Percentiles rank a stretch among this genome's conserved stretches.
phyloP scores from a whole-genome alignment of 176 grass and related monocot genomes.

The Saccharum officinarum region DNA sequence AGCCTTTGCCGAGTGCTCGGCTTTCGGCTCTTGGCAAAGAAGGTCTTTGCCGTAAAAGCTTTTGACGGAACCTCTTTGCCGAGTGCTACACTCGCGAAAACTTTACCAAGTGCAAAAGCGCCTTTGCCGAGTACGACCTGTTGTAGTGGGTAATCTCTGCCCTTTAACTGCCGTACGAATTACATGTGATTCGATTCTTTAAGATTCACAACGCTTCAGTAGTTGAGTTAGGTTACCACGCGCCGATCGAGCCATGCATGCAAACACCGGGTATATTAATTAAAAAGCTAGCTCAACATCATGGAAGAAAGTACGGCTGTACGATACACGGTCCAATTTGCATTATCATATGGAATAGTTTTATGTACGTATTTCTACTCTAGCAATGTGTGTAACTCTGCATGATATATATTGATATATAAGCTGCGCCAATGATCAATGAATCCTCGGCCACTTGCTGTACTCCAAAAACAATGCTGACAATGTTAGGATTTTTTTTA shows the following conservation, averaged over 20 bases:
- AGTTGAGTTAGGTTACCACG: slow-evolving; percentile 25
- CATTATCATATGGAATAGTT: neutral
- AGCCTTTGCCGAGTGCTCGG: too few species aligned
- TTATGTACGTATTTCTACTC: neutral
- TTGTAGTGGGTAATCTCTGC: neutral
- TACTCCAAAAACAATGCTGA: neutral
- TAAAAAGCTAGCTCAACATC: neutral
- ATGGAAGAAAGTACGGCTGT: neutral
- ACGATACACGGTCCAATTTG: neutral
- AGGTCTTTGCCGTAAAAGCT: too few species aligned
- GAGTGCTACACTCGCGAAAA: too few species aligned
- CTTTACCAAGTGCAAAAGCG: too few species aligned
- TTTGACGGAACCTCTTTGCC: too few species aligned
- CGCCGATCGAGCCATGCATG: neutral
- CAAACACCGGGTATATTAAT: neutral
- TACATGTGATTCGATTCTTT: neutral
- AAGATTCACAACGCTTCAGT: neutral
- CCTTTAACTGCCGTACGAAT: neutral
- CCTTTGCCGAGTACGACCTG: too few species aligned
- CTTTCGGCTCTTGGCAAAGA: too few species aligned
- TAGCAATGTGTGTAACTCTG: neutral
- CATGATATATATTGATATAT: neutral
- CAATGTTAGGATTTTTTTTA: neutral
- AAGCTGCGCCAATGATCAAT: neutral
- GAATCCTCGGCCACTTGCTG: neutral